Evolutionary conservation across 805 yeast genomes (phyloP), one percentile per base, ranked within the genome.

Genomic region (Soucietia sequanensis): DNA sequence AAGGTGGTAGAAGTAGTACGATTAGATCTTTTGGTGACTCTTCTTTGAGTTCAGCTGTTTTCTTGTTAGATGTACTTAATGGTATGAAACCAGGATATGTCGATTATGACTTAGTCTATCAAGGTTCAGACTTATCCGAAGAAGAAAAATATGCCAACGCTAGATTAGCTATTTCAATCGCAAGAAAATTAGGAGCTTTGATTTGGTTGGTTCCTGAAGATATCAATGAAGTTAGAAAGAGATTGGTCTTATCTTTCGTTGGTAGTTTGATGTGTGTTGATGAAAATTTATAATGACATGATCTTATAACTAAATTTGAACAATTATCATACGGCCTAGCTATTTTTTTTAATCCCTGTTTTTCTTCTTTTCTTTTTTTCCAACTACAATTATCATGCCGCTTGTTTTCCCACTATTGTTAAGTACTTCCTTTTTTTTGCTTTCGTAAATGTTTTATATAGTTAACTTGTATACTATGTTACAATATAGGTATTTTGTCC

Each of bases 131-230:
- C 23, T 41, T 62, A 16, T 41, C 60, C 6, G 93, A 84, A 12
- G 96, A 88, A 41, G 96, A 91, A 46, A 78, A 75, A 56, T 88
- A 88, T 56, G 95, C 95, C 26, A 93, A 93, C 59, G 99, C 98
- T 14, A 84, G 87, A 70, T 76, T 93, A 59, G 99, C 99, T 14
- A 93, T 93, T 58, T 93, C 98, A 2, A 93, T 93, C 54, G 99
- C 99, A 23, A 84, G 99, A 76, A 93, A 93, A 65, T 70, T 93
- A 49, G 99, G 99, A 43, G 99, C 96, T 26, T 78, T 93, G 58
- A 93, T 93, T 54, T 93, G 97, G 97, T 75, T 93, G 49, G 96
- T 93, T n/a, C 99, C 99, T n/a, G 99, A 93, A 63, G 99, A 93
- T 68, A 93, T 93, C 54, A 85, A 82, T 52, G 98, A 91, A 68